Base-by-base conservation (phyloP, 1,139 yeast genomes). In the Debaryomyces psychrophilus region DNA sequence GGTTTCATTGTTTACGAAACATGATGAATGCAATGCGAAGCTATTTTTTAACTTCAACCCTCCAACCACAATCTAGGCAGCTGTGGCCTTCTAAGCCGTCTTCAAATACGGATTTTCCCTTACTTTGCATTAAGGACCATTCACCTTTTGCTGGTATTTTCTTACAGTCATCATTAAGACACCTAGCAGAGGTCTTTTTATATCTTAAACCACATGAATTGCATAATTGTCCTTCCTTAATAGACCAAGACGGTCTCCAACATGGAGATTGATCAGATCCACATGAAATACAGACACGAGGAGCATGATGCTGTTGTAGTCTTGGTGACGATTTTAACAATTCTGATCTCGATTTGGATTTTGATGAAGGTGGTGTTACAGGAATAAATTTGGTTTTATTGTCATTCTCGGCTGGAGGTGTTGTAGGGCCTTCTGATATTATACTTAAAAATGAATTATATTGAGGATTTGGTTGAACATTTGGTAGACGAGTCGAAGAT, bases 231-330 rank as follows among this genome's bases (percentile, higher is more conserved):
- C 97, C 98, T 50, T 87, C 90, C 57, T 83, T 79, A 40, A 77
- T 71, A 3, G 95, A 84, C 99, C 99, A 93, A 6, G 96, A 86
- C 2, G 99, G 99, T 62, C 99, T 81, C 99, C 99, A 93, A 67
- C 99, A 93, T 8, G 99, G 99, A 9, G 96, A 88, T 57, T 87
- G 95, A 52, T 85, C 88, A 1, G 95, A 83, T 9, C 92, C 90
- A 68, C 99, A 93, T 4, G 97, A 89, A 27, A 93, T 85, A 64
- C 99, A 93, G 48, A 81, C 78, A 57, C 92, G 75, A 34, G 67
- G 61, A 37, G 68, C 67, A 44, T 64, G 69, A 45, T 55, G 59
- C 28, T 52, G 58, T 44, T 55, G 59, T 28, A 52, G 58, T 47
- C 60, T 64, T 20, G 74, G 68, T 3, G 78, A 77, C n/a, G 76